Evolutionary conservation across 305 asterid genomes (phyloP).

Genomic region (Euphrasia arctica): DNA sequence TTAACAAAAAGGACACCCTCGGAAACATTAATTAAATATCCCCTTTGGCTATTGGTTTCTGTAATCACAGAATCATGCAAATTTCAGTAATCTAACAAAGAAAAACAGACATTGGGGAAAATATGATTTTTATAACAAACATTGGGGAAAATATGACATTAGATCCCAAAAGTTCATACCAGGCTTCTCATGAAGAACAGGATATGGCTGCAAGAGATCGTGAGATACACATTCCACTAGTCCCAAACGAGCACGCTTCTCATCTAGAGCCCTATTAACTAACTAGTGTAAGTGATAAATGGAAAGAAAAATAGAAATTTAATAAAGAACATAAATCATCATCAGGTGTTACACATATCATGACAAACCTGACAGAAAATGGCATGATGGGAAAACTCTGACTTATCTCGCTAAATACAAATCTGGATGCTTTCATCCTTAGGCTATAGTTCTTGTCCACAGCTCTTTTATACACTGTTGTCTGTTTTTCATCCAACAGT

Average conservation of each 20-base stretch:
- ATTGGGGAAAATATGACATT: too few species aligned
- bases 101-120: too few species aligned
- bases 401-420: constrained; percentile 45
- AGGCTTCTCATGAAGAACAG: too few species aligned
- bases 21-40: too few species aligned
- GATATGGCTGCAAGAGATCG: constrained; percentile 22
- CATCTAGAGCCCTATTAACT: constrained; percentile 63
- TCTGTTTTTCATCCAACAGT: constrained; percentile 54
- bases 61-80: too few species aligned
- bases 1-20: too few species aligned
- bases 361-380: constrained; percentile 52
- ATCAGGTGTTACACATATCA: neutral
- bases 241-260: constrained; percentile 70
- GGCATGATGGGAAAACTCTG: constrained; percentile 63
- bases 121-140: too few species aligned
- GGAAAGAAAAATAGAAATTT: neutral
- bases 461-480: constrained; percentile 48
- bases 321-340: neutral
- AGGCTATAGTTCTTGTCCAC: constrained; percentile 47
- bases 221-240: constrained; percentile 72
- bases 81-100: too few species aligned
- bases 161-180: too few species aligned
- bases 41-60: too few species aligned
- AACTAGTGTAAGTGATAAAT: constrained; percentile 7
- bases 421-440: constrained; percentile 54